Percentiles rank a stretch among this genome's conserved stretches.
Conservation (phyloP, 306 rosid species). For the Fagus sylvatica region DNA sequence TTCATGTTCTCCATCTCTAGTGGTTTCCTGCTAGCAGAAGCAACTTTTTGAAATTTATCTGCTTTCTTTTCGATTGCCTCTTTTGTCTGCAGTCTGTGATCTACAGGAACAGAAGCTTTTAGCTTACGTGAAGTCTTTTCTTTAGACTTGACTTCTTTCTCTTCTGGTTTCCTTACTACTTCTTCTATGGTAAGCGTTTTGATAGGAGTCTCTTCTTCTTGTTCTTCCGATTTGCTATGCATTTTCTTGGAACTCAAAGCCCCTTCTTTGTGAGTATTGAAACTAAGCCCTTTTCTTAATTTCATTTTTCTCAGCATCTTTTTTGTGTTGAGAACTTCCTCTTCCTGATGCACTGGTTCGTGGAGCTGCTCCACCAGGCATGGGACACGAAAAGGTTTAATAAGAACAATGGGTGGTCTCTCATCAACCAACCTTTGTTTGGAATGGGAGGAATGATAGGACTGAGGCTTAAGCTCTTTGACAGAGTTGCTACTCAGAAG, state of each 20-base stretch:
- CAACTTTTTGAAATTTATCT: slow-evolving; percentile 31
- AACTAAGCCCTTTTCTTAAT: slow-evolving; percentile 37
- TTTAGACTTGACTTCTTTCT: slow-evolving; percentile 39
- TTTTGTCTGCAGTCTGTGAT: slow-evolving; percentile 42
- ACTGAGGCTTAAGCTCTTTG: slow-evolving; percentile 36
- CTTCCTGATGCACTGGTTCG: slow-evolving; percentile 33
- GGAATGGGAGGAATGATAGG: slow-evolving; percentile 22
- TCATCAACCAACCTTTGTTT: slow-evolving; percentile 22
- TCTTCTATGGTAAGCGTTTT: slow-evolving; percentile 40
- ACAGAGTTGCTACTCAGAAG: slow-evolving; percentile 42
- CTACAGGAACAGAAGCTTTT: slow-evolving; percentile 34
- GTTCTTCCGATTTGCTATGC: slow-evolving; percentile 36
- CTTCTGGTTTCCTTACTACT: slow-evolving; percentile 35
- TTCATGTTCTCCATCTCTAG: slow-evolving; percentile 45
- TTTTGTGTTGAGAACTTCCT: slow-evolving; percentile 35
- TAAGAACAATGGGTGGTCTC: slow-evolving; percentile 67
- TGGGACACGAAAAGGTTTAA: slow-evolving; percentile 59
- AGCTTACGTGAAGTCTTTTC: slow-evolving; percentile 46
- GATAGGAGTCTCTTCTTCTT: slow-evolving; percentile 30
- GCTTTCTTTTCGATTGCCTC: slow-evolving; percentile 45
- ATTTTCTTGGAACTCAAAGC: slow-evolving; percentile 33
- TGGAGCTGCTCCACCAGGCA: slow-evolving; percentile 19
- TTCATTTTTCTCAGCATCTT: slow-evolving; percentile 31
- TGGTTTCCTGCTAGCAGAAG: slow-evolving; percentile 35
- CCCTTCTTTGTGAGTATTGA: slow-evolving; percentile 38